Evolutionary conservation across 2,329 filamentous ascomycete species (phyloP).

Genomic region (Ascochyta koolunga): DNA sequence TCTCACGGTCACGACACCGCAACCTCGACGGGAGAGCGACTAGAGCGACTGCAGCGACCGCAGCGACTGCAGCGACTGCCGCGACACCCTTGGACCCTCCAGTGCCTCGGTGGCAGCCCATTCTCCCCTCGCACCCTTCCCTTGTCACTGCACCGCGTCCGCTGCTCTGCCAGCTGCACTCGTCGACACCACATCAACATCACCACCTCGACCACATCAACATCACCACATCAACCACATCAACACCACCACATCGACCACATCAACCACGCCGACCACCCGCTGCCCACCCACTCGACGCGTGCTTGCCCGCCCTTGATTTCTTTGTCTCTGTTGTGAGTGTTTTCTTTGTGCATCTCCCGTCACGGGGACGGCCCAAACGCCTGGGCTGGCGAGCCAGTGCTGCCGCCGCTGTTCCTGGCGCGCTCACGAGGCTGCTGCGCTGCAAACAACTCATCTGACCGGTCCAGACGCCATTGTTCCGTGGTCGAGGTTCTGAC

Average conservation of each 20-base stretch:
- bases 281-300: too few relatives aligned
- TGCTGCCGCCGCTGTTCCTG: constrained; percentile 17
- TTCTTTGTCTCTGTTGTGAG: constrained; percentile 16
- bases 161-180: background rate
- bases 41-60: too few relatives aligned
- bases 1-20: constrained; percentile 3
- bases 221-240: too few relatives aligned
- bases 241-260: too few relatives aligned
- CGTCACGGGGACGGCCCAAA: constrained; percentile 17
- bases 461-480: constrained; percentile 13
- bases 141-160: background rate
- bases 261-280: background rate
- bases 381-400: constrained; percentile 18
- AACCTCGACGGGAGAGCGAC: constrained; percentile 7
- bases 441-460: constrained; percentile 15
- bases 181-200: background rate
- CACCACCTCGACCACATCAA: too few relatives aligned
- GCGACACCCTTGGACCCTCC: background rate
- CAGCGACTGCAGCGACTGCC: background rate
- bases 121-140: background rate
- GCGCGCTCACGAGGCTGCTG: constrained; percentile 15
- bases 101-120: constrained; percentile 4
- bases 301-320: too few relatives aligned
- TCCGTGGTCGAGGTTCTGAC: constrained; percentile 25
- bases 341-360: constrained; percentile 5